Conservation (phyloP, 169 alveolate species). For the Plasmodium adleri region DNA sequence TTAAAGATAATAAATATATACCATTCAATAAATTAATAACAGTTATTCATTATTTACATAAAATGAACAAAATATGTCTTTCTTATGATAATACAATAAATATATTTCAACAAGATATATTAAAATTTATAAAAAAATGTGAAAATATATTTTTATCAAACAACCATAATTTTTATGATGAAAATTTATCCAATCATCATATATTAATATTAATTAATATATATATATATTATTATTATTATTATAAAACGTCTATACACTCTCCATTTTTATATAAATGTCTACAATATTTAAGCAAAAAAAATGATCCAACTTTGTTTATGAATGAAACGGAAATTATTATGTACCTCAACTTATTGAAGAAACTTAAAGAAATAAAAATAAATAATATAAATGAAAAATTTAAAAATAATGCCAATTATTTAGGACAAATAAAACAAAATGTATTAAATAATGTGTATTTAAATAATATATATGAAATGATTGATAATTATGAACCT, state of each 20-base stretch:
- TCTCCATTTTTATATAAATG: conserved; percentile 1
- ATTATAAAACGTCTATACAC: background rate
- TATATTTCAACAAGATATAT: background rate
- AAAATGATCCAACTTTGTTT: background rate
- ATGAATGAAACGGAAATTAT: conserved; percentile 30
- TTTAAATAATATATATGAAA: too few species aligned
- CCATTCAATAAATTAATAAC: conserved; percentile 19
- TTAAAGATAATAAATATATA: conserved; percentile 1
- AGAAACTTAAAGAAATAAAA: conserved; percentile 1
- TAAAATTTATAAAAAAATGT: background rate
- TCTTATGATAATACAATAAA: background rate
- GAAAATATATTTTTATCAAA: background rate
- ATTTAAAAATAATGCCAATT: too few species aligned
- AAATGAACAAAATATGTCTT: conserved; percentile 12
- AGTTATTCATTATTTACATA: conserved; percentile 25
- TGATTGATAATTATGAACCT: too few species aligned
- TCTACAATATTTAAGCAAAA: background rate
- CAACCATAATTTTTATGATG: background rate
- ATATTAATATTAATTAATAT: conserved; percentile 27
- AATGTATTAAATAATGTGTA: too few species aligned
- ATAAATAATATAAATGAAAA: background rate
- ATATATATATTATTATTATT: conserved; percentile 13
- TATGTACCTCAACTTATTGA: conserved; percentile 8
- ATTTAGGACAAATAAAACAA: too few species aligned
- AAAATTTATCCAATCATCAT: background rate